phyloP scores from a whole-genome alignment of 2,329 filamentous ascomycete species.

The Ophiostoma sp. region DNA sequence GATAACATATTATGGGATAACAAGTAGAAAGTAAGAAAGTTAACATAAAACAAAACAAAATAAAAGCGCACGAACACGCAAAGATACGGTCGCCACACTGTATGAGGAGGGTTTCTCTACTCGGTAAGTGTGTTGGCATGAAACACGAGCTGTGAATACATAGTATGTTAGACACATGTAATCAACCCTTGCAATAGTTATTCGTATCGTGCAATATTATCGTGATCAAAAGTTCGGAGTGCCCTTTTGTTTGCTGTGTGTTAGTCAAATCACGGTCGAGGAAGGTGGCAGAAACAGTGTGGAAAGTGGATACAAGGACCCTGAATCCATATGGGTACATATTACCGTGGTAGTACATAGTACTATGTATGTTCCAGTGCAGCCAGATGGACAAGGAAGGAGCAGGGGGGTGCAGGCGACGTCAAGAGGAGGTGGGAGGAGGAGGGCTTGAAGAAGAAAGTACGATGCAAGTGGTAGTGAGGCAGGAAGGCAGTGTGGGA shows the following conservation, averaged over 20 bases:
- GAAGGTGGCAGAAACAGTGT: neutral
- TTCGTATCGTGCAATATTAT: neutral
- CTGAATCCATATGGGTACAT: neutral
- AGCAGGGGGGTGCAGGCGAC: no score
- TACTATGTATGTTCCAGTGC: neutral
- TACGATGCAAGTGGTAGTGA: neutral
- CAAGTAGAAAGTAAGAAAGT: no score
- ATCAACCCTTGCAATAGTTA: neutral
- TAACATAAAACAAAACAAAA: no score
- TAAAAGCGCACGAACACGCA: no score
- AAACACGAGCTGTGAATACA: neutral
- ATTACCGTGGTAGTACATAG: no score
- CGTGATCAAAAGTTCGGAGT: neutral
- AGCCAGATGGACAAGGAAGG: neutral
- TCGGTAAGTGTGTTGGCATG: neutral
- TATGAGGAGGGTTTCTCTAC: neutral
- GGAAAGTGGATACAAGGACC: slow-evolving; percentile 1
- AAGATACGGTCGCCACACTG: neutral
- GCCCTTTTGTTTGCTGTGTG: neutral
- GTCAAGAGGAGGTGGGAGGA: neutral
- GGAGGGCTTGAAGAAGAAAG: neutral
- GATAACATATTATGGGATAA: neutral
- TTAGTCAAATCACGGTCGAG: slow-evolving; percentile 5
- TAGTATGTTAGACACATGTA: neutral
- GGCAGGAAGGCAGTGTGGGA: no score